Conservation (phyloP, 441 rosid genomes). For the Aleurites moluccanus region DNA sequence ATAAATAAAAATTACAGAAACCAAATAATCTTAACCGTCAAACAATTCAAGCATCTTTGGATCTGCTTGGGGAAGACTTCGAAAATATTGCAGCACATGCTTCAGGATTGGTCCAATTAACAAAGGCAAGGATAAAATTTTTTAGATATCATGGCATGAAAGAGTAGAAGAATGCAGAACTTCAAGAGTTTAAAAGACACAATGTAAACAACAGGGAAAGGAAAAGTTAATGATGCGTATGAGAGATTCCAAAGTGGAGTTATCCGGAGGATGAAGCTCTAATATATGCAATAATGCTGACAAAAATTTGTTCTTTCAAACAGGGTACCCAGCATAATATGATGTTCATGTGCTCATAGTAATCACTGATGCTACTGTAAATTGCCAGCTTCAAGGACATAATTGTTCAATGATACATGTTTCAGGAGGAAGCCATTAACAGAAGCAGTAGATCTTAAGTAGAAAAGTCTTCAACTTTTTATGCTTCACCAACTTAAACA, state of each 20-base stretch:
- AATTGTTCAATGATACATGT: not conserved
- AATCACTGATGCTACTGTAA: not conserved
- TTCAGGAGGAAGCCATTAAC: not conserved
- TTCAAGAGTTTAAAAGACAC: not conserved
- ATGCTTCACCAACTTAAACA: not conserved
- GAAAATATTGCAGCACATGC: constrained; percentile 53
- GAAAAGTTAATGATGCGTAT: not conserved
- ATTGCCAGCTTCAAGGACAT: not conserved
- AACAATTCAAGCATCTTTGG: constrained; percentile 34
- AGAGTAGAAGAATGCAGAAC: not conserved
- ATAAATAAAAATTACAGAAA: not conserved
- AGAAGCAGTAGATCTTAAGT: not conserved
- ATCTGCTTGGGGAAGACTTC: constrained; percentile 47
- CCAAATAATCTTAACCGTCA: not conserved
- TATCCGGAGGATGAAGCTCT: not conserved
- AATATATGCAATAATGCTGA: not conserved
- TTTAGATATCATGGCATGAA: constrained; percentile 8
- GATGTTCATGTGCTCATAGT: not conserved
- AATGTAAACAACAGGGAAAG: not conserved
- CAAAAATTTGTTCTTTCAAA: not conserved
- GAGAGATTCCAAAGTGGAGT: not conserved
- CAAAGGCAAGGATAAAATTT: constrained; percentile 7
- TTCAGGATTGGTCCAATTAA: constrained; percentile 41
- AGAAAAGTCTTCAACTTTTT: not conserved
- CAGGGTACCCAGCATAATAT: not conserved